phyloP scores from a whole-genome alignment of 768 basidiomycete species.

The Myochromella boudieri region DNA sequence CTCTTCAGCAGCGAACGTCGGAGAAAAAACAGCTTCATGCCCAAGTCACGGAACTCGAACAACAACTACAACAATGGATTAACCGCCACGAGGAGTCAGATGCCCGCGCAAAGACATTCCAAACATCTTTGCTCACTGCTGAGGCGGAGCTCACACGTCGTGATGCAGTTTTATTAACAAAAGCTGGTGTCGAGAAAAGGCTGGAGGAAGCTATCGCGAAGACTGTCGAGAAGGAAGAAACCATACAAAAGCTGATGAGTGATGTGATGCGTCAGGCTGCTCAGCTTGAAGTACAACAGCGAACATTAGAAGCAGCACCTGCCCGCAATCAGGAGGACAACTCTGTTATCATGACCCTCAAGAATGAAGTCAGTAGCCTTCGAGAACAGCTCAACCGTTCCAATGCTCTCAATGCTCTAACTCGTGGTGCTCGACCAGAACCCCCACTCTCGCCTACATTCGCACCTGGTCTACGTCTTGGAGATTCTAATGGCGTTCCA shows the following conservation, averaged over 20 bases:
- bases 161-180: slow-evolving; percentile 72
- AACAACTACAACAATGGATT: slow-evolving; percentile 83
- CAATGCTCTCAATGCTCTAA: slow-evolving; percentile 88
- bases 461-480: slow-evolving; percentile 69
- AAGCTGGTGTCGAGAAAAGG: slow-evolving; percentile 76
- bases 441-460: slow-evolving; percentile 85
- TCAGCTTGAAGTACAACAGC: slow-evolving; percentile 77
- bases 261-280: slow-evolving; percentile 73
- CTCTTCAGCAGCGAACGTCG: slow-evolving; percentile 81
- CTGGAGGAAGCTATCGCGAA: slow-evolving; percentile 77
- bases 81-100: slow-evolving; percentile 88
- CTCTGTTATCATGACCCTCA: slow-evolving; percentile 84
- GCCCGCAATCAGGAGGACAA: slow-evolving; percentile 76
- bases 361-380: slow-evolving; percentile 88
- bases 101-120: slow-evolving; percentile 66
- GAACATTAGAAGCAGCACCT: slow-evolving; percentile 62
- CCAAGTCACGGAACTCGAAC: slow-evolving; percentile 78
- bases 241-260: slow-evolving; percentile 77
- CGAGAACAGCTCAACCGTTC: slow-evolving; percentile 95
- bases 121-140: slow-evolving; percentile 64
- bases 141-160: slow-evolving; percentile 72
- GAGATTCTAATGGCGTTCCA: slow-evolving; percentile 44
- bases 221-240: slow-evolving; percentile 79
- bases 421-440: slow-evolving; percentile 67
- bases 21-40: slow-evolving; percentile 87